Base-by-base conservation (phyloP, 768 basidiomycete genomes). In the Gelatoporia subvermispora region DNA sequence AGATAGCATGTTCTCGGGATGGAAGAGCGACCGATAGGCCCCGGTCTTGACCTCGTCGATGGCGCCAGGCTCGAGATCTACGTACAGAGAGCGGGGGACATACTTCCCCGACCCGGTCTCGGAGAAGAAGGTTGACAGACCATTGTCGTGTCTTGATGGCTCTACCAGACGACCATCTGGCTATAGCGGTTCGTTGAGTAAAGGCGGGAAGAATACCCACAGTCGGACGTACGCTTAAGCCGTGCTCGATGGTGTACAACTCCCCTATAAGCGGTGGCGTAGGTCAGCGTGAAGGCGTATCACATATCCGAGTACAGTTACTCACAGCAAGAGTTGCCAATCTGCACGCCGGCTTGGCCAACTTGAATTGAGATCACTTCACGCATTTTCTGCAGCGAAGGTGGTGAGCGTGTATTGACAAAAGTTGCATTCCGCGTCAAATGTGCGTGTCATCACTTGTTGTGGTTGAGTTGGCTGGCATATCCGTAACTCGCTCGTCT, bases 61-160 rank as follows among this genome's bases (percentile, higher is more conserved):
- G 59, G 84, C 93, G 63, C 93, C 90, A 39, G 94, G 93, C 70
- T 97, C 94, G 57, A 93, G 79, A 68, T 94, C 92, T 56, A 97
- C 84, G 74, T 97, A 98, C 58, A 99, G 84, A 36, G 94, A 95
- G 52, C 95, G 85, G 20, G 96, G 96, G 41, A 96, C 95, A 68
- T 93, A 84, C 76, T 96, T 96, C 55, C 93, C 93, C 40, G 87
- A 82, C 59, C 88, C 88, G 43, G 88, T 88, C 71, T 90, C 95
- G 35, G 91, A 93, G 76, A 98, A 99, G 81, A 99, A 98, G 39
- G 95, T 98, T 42, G 88, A 90, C 74, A 97, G 96, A 41, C 96
- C 95, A 59, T 78, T 79, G 65, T 96, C 89, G 54, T 73, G 77
- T 28, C 36, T 48, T 16, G 83, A 83, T 56, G 77, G 78, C 56